Evolutionary conservation across 441 rosid species (phyloP).

Genomic region (Corymbia calophylla): DNA sequence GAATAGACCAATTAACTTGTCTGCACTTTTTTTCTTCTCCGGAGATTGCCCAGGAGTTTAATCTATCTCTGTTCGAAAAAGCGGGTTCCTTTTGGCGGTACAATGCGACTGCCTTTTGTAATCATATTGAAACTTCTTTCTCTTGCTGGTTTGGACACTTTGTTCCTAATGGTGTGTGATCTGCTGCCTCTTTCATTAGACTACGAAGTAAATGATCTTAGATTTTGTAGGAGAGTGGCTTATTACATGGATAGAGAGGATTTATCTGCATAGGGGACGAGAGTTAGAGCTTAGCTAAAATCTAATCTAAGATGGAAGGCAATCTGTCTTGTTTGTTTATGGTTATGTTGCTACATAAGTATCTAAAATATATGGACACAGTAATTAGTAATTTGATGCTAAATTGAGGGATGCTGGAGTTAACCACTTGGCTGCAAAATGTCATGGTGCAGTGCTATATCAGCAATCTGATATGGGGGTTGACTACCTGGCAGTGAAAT

Average conservation of each 20-base stretch:
- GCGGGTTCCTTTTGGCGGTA: not conserved
- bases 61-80: not conserved
- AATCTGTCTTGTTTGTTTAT: not conserved
- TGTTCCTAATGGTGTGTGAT: not conserved
- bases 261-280: not conserved
- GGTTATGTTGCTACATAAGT: not conserved
- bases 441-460: not conserved
- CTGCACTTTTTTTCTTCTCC: not conserved
- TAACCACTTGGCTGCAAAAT: not conserved
- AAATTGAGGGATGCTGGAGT: not conserved
- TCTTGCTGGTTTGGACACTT: not conserved
- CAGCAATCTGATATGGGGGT: not conserved
- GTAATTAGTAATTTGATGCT: not conserved
- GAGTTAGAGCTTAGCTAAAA: not conserved
- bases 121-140: not conserved
- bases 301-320: not conserved
- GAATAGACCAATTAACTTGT: not conserved
- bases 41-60: not conserved
- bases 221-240: not conserved
- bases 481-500: not conserved
- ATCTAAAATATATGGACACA: not conserved
- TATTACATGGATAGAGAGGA: not conserved
- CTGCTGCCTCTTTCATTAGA: not conserved
- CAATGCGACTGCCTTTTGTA: rapidly evolving
- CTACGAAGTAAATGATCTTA: not conserved